Percentiles rank a stretch among this genome's conserved stretches.
Evolutionary conservation across 2,329 filamentous ascomycete species (phyloP).

Genomic region (Harringtonia aguacate): DNA sequence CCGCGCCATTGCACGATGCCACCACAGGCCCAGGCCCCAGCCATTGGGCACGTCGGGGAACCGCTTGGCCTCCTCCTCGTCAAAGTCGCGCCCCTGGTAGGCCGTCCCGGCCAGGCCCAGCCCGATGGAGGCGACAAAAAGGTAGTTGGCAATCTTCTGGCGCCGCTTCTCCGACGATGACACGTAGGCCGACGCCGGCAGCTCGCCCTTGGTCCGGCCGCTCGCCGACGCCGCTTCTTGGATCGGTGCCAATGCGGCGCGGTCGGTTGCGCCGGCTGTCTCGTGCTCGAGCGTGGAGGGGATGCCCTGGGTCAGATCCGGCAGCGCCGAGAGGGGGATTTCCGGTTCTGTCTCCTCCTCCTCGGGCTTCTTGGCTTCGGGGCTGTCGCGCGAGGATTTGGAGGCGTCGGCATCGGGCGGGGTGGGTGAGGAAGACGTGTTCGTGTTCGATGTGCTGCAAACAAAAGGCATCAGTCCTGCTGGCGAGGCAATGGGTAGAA

Average conservation of each 20-base stretch:
- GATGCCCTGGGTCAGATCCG: constrained; percentile 88
- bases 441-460: no score
- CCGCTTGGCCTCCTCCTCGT: constrained; percentile 57
- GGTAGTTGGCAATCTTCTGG: constrained; percentile 62
- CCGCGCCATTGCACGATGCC: constrained; percentile 67
- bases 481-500: no score
- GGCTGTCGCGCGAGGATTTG: not conserved
- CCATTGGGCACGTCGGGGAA: constrained; percentile 69
- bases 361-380: not conserved
- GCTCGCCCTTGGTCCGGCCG: constrained; percentile 51
- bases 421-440: not conserved
- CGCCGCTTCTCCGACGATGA: constrained; percentile 83
- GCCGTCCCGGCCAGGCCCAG: constrained; percentile 47
- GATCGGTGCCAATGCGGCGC: constrained; percentile 23
- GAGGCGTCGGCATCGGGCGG: not conserved
- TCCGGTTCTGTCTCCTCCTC: constrained; percentile 14
- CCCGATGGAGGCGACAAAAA: constrained; percentile 52
- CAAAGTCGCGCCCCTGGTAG: constrained; percentile 85
- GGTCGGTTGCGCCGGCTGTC: constrained; percentile 36
- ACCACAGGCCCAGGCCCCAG: constrained; percentile 67
- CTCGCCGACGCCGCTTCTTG: constrained; percentile 24
- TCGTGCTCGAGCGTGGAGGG: constrained; percentile 83
- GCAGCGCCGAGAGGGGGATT: constrained; percentile 57
- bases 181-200: constrained; percentile 72
- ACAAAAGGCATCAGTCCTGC: no score